A percentile compares a stretch with the other conserved stretches of the same genome.
Evolutionary conservation across 305 asterid species (phyloP).

Genomic region (Stenogyne calaminthoides): DNA sequence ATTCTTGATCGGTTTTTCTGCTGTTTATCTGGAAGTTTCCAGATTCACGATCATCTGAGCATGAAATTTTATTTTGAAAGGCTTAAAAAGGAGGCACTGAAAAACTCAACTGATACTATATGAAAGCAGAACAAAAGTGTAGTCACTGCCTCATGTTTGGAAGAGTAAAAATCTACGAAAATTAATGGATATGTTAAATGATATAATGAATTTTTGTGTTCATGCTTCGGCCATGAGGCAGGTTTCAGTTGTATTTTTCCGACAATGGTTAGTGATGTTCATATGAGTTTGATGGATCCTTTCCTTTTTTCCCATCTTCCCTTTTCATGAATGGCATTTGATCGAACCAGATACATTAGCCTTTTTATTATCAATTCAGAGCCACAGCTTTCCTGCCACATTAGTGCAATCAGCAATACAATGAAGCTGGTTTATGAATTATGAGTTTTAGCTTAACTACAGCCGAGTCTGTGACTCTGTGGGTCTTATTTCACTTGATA

Average conservation of each 20-base stretch:
- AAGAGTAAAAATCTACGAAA: background rate
- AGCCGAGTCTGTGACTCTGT: background rate
- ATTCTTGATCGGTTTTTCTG: background rate
- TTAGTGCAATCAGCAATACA: background rate
- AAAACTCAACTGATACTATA: background rate
- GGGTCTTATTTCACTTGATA: background rate
- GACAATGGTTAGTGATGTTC: background rate
- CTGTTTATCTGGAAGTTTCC: background rate
- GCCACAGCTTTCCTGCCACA: background rate
- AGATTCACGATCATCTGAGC: background rate
- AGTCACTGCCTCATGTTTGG: background rate
- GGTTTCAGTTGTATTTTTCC: constrained; percentile 1
- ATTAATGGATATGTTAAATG: background rate
- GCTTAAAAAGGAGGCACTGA: constrained; percentile 3
- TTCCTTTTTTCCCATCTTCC: background rate
- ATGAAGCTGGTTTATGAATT: background rate
- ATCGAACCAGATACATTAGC: constrained; percentile 2
- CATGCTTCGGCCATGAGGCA: constrained; percentile 7
- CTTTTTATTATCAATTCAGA: constrained; percentile 15
- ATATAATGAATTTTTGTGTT: constrained; percentile 12
- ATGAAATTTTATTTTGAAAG: constrained; percentile 11
- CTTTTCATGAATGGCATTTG: background rate
- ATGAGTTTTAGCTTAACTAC: constrained; percentile 12
- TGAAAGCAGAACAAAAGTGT: background rate
- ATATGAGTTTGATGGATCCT: background rate